phyloP scores from a whole-genome alignment of 2,329 filamentous ascomycete genomes.

The Ceratocystis papillata region DNA sequence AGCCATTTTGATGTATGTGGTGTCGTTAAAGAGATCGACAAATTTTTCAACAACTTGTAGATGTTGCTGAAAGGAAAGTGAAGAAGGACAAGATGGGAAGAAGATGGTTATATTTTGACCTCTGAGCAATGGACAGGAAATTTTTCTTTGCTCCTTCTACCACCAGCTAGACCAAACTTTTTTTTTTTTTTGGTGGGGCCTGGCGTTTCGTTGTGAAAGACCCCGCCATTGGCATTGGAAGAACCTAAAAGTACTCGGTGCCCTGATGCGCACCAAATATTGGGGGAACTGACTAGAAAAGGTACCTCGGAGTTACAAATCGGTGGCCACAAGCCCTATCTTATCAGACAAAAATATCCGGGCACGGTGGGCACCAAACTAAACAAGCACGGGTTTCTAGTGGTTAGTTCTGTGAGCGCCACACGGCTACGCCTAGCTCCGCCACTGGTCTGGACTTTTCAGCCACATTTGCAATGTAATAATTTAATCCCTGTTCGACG shows the following conservation, averaged over 20 bases:
- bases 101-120: conserved; percentile 25
- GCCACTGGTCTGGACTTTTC: conserved; percentile 15
- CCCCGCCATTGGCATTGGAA: conserved; percentile 22
- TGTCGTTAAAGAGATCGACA: conserved; percentile 25
- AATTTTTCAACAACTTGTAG: conserved; percentile 26
- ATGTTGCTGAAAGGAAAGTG: conserved; percentile 24
- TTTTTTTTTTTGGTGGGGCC: conserved; percentile 24
- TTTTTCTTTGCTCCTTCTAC: conserved; percentile 24
- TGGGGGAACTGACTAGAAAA: background rate
- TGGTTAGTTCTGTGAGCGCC: conserved; percentile 21
- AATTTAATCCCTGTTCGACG: background rate
- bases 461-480: conserved; percentile 9
- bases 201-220: conserved; percentile 22
- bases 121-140: conserved; percentile 23
- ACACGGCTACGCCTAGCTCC: conserved; percentile 22
- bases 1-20: conserved; percentile 50
- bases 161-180: conserved; percentile 24
- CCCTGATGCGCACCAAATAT: conserved; percentile 17
- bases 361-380: conserved; percentile 21
- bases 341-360: conserved; percentile 24
- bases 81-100: conserved; percentile 24
- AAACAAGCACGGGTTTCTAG: conserved; percentile 19
- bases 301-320: conserved; percentile 22
- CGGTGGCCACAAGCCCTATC: conserved; percentile 25
- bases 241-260: conserved; percentile 20